Evolutionary conservation across 2,329 filamentous ascomycete species (phyloP).

Genomic region (Penicillium sp.): DNA sequence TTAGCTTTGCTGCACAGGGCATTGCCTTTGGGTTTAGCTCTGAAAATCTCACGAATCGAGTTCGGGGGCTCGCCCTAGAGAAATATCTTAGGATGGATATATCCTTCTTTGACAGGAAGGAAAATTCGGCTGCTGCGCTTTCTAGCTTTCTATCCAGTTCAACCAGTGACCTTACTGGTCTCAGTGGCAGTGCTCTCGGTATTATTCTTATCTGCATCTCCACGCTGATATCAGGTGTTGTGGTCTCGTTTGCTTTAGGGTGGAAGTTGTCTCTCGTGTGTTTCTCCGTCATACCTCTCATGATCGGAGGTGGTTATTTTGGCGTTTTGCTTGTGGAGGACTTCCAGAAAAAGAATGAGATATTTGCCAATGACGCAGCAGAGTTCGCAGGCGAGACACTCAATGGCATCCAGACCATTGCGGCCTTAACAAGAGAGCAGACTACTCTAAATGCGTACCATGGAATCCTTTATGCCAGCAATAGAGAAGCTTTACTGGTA

Average conservation of each 20-base stretch:
- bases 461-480: conserved; percentile 56
- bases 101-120: conserved; percentile 81
- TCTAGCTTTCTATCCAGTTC: conserved; percentile 86
- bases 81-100: conserved; percentile 90
- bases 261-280: conserved; percentile 91
- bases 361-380: conserved; percentile 73
- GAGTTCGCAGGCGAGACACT: conserved; percentile 90
- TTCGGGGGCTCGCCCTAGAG: conserved; percentile 77
- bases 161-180: conserved; percentile 82
- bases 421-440: conserved; percentile 78
- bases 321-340: conserved; percentile 78
- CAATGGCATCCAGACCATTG: conserved; percentile 87
- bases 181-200: conserved; percentile 82
- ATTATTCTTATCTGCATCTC: conserved; percentile 77
- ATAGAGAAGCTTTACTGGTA: conserved; percentile 62
- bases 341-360: conserved; percentile 75
- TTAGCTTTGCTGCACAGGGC: conserved; percentile 66
- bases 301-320: conserved; percentile 78
- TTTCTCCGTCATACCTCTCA: conserved; percentile 69
- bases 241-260: conserved; percentile 66
- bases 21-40: conserved; percentile 77
- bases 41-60: conserved; percentile 75
- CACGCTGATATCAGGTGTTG: conserved; percentile 71
- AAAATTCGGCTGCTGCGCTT: conserved; percentile 83
- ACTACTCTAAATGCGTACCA: conserved; percentile 75